Evolutionary conservation across 352 stramenopile genomes (phyloP).

Genomic region (Phytophthora parvispora): DNA sequence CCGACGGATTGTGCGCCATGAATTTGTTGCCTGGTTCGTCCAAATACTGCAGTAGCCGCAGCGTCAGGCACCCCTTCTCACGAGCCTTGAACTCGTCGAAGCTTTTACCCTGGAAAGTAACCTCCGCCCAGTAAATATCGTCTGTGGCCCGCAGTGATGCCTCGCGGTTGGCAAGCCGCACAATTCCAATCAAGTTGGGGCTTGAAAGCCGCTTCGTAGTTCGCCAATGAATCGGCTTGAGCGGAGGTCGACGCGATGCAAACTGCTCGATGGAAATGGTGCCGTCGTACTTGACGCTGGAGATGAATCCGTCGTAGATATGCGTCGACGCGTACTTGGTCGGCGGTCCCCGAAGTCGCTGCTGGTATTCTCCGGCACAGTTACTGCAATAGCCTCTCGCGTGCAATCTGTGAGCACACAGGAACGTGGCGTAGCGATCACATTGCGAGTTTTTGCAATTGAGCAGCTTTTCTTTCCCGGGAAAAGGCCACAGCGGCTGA

Average conservation of each 20-base stretch:
- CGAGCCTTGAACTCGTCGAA: slow-evolving; percentile 74
- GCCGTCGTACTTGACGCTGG: slow-evolving; percentile 63
- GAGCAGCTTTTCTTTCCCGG: slow-evolving; percentile 17
- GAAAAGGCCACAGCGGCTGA: slow-evolving; percentile 72
- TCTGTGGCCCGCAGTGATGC: slow-evolving; percentile 57
- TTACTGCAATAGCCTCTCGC: slow-evolving; percentile 66
- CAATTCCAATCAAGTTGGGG: slow-evolving; percentile 87
- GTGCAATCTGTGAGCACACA: slow-evolving; percentile 71
- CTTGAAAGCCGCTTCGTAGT: slow-evolving; percentile 82
- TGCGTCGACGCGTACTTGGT: slow-evolving; percentile 78
- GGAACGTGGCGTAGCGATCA: slow-evolving; percentile 53
- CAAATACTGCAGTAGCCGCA: slow-evolving; percentile 81
- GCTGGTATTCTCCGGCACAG: slow-evolving; percentile 62
- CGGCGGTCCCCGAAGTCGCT: slow-evolving; percentile 62
- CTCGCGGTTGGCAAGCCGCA: slow-evolving; percentile 63
- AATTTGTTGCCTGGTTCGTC: slow-evolving; percentile 73
- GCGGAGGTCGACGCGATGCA: slow-evolving; percentile 64
- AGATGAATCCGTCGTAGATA: slow-evolving; percentile 79
- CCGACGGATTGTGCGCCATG: slow-evolving; percentile 53
- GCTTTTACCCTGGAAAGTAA: slow-evolving; percentile 77
- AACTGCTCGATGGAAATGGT: slow-evolving; percentile 73
- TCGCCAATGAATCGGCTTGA: slow-evolving; percentile 77
- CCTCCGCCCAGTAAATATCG: slow-evolving; percentile 82
- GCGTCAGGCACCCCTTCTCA: slow-evolving; percentile 61
- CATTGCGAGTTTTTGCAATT: slow-evolving; percentile 70